Base-by-base conservation (phyloP, 2,329 filamentous ascomycete species). In the Aquanectria penicillioides region DNA sequence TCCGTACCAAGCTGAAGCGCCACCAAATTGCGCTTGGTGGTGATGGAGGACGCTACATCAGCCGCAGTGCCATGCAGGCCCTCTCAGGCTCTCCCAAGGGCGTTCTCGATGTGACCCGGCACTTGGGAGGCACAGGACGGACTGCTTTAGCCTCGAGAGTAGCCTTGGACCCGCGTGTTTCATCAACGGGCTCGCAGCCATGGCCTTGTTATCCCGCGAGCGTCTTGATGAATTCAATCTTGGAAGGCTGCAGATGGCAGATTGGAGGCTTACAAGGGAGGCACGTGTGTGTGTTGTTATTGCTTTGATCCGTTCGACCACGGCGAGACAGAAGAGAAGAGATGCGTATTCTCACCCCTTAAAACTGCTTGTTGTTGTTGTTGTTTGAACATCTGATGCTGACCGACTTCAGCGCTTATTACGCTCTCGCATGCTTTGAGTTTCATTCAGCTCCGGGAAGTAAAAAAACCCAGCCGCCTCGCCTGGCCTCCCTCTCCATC, bases 1-100 rank as follows among this genome's bases (percentile, higher is more conserved):
- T 46, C 38, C 25, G 48, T 43, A n/a, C 12, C n/a, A 20, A 63
- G 61, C 59, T 54, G 61, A 51, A 55, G 63, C 65, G 67, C 67
- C 67, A 69, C 67, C 51, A 67, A 69, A 65, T 69, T 69, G 34
- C 47, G 17, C 17, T 51, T 22, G 11, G 17, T 49, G 43, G 37
- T 31, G 33, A 34, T 31, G 43, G 43, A 25, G 31, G 17, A 13
- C 36, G 52, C 34, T 22, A 25, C 22, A 52, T 52, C 48, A 52
- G 36, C 48, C 36, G 38, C 38, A 36, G n/a, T n/a, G n/a, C n/a
- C n/a, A n/a, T n/a, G n/a, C n/a, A n/a, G n/a, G n/a, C n/a, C n/a
- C n/a, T n/a, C 28, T 12, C 15, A 20, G 29, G 22, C 29, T 28
- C 29, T 33, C n/a, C 28, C 37, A n/a, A 34, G 37, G 28, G 5